A percentile compares a stretch with the other conserved stretches of the same genome.
Conservation (phyloP, 2,329 filamentous ascomycete genomes). For the Cytospora paraplurivora region DNA sequence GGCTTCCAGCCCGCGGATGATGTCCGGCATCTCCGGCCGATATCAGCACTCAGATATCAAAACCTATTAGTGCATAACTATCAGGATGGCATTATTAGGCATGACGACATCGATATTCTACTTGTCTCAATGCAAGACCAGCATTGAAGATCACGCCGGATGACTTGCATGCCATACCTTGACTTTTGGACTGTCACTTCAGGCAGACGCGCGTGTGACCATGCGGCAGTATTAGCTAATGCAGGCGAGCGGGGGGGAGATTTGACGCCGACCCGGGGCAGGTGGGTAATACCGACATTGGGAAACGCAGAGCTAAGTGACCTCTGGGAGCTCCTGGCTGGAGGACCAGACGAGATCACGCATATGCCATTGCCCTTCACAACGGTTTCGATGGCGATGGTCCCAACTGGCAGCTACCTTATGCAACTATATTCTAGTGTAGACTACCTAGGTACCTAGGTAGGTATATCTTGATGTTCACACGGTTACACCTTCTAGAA, state of each 20-base stretch:
- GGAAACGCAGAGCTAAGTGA: too few species aligned
- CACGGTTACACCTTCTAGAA: too few species aligned
- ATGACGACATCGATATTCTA: conserved; percentile 24
- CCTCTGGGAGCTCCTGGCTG: too few species aligned
- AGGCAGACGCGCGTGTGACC: conserved; percentile 12
- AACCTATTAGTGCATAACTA: conserved; percentile 1
- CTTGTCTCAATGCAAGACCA: conserved; percentile 11
- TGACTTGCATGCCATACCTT: conserved; percentile 14
- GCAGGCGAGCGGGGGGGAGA: background rate
- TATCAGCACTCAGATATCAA: background rate
- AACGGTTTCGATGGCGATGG: too few species aligned
- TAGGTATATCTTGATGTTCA: too few species aligned
- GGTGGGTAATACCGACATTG: background rate
- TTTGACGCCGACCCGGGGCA: background rate
- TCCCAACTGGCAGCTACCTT: too few species aligned
- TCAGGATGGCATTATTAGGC: conserved; percentile 15
- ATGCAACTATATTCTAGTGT: too few species aligned
- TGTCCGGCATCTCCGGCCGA: conserved; percentile 21
- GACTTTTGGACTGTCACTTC: conserved; percentile 5
- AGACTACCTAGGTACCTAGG: too few species aligned
- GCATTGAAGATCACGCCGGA: background rate
- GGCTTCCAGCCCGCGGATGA: conserved; percentile 9
- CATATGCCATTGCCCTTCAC: too few species aligned
- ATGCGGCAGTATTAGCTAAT: conserved; percentile 1
- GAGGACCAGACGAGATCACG: too few species aligned